Base-by-base conservation (phyloP, 352 stramenopile genomes). In the Globisporangium parvum region DNA sequence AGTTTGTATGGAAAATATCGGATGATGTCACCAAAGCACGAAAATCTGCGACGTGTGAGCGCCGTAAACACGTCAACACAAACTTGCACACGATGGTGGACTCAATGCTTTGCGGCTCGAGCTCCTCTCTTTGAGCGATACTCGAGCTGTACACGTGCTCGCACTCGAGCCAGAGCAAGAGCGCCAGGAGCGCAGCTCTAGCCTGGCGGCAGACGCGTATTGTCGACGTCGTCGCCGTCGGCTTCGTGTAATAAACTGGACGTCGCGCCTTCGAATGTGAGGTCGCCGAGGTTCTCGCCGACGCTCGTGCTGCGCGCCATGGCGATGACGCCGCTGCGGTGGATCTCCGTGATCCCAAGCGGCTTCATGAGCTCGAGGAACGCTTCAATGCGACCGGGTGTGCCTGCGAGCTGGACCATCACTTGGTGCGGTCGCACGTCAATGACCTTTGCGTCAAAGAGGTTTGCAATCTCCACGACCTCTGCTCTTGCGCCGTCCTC, bases 401-500 rank as follows among this genome's bases (percentile, higher is more conserved):
- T 87, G 44, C 84, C 84, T 10, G 80, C 84, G 35, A 93, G 57
- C 58, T 93, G 84, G 51, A 91, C 81, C 79, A 93, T 90, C 28
- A 91, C 70, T 55, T 91, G 84, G 63, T 89, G 71, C 54, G 84
- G 70, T 55, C 80, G 81, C 58, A 93, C 84, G 60, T 93, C 81
- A 14, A 93, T 88, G 41, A 91, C 77, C 69, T 93, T 93, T 59
- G 80, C 84, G 51, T 93, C 84, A 61, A 93, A 93, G 31, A 93
- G 65, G 57, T 85, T 90, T 10, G 84, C 80, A 3, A 93, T 66
- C 57, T 93, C 84, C 17, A 90, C 77, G 45, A 91, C 80, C 53
- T 93, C 80, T 20, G 80, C 77, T 23, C 84, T 75, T 49, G 84
- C 78, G 52, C 80, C 80, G 39, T 55, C 58, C 51, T 80, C 78